These are phyloP conservation scores for Sugiyamaella castrensis DNA, from an alignment of 1,139 yeast species.

Conservation along the genomic window DNA sequence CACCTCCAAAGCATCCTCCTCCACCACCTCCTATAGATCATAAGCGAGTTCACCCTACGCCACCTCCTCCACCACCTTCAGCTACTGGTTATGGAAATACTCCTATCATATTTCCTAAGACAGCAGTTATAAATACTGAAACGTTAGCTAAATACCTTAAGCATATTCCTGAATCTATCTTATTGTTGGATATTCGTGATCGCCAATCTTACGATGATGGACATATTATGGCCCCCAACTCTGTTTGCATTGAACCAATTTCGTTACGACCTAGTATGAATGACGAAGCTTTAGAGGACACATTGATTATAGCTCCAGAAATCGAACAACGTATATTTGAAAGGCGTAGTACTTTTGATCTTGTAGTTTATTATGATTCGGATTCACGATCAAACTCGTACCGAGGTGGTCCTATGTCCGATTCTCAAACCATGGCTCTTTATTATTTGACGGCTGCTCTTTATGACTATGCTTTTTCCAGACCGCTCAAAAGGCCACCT, in stretches of 20 bases:
- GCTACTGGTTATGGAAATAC: slow-evolving; percentile 4
- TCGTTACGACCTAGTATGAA: slow-evolving; percentile 46
- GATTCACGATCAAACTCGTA: slow-evolving; percentile 22
- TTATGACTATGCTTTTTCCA: slow-evolving; percentile 39
- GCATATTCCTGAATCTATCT: slow-evolving; percentile 33
- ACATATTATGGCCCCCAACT: slow-evolving; percentile 55
- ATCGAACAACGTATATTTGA: slow-evolving; percentile 52
- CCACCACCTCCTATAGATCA: slow-evolving; percentile 1
- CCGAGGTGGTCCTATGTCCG: slow-evolving; percentile 24
- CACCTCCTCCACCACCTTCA: slow-evolving; percentile 6
- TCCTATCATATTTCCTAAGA: slow-evolving; percentile 31
- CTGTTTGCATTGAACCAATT: slow-evolving; percentile 72
- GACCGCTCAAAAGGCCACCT: slow-evolving; percentile 52
- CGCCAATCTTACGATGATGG: slow-evolving; percentile 54
- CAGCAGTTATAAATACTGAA: slow-evolving; percentile 34
- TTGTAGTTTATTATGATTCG: slow-evolving; percentile 60
- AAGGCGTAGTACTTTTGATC: slow-evolving; percentile 53
- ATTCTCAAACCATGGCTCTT: slow-evolving; percentile 22
- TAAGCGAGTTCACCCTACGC: slow-evolving; percentile 2
- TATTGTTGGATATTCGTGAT: slow-evolving; percentile 66
- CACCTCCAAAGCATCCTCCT: slow-evolving; percentile 7
- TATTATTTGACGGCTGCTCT: slow-evolving; percentile 30
- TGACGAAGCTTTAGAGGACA: slow-evolving; percentile 59
- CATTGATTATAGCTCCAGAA: slow-evolving; percentile 54
- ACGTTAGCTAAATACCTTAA: slow-evolving; percentile 30